Base-by-base conservation (phyloP, 768 basidiomycete genomes). In the Epithele typhae region DNA sequence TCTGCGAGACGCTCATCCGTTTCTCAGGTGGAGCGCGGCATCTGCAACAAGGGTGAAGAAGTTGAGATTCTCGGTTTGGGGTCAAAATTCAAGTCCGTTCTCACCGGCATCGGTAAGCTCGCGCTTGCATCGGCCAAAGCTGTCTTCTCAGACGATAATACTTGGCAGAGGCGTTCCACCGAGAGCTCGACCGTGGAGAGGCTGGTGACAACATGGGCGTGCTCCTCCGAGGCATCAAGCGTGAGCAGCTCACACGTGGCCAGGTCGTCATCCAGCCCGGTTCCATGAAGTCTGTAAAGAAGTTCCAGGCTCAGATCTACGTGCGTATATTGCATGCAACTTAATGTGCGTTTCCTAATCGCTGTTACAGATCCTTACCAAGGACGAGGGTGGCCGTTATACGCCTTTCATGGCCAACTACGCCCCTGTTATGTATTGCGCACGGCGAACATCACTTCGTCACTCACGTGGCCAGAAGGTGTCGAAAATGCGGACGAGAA, bases 181-280 rank as follows among this genome's bases (percentile, higher is more conserved):
- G 96, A 75, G 96, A 99, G 71, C 81, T 99, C 45, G 96, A 99
- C 30, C 83, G 93, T 46, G 88, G 91, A 49, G 91, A 98, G 68
- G 95, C 96, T 52, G 96, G 96, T 59, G 96, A 99, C 70, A 98
- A 98, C 76, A 97, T 98, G 92, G 96, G 96, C 56, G 89, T 87
- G 46, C 77, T 99, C 30, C 83, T 99, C 37, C 92, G 96, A 67
- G 94, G 96, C 63, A 74, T 97, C 67, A 98, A 98, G 73, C 87
- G 95, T 53, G 96, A 98, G 63, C 92, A 98, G 68, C 73, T 99
- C 61, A 78, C 81, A 54, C 88, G 96, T 55, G 96, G 96, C 37
- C 92, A 94, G 64, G 87, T 98, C 46, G 79, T 99, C 62, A 79
- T 84, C 57, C 77, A 81, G 25, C 93, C 94, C 21, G 92, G 92